These are phyloP conservation scores for Saxispiralis lemnorum DNA, from an alignment of 495 filamentous ascomycete species.

Conservation along the genomic window DNA sequence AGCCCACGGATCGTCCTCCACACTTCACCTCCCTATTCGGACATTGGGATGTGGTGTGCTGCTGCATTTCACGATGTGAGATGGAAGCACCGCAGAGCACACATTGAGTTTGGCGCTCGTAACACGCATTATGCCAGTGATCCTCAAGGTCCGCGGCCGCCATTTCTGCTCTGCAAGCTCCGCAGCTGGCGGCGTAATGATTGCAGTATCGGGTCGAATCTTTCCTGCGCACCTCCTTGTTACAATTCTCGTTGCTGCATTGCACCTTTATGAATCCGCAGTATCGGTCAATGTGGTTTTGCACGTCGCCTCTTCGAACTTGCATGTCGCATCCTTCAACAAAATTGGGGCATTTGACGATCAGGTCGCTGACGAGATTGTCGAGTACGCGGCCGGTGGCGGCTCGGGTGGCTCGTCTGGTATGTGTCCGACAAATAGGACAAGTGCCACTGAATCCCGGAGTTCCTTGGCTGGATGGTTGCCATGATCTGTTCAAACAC, in stretches of 20 bases:
- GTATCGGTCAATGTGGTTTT: conserved; percentile 57
- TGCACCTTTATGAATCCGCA: conserved; percentile 49
- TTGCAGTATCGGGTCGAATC: conserved; percentile 40
- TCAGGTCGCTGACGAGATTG: conserved; percentile 57
- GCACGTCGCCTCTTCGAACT: conserved; percentile 47
- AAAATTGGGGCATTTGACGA: conserved; percentile 51
- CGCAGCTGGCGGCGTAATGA: conserved; percentile 37
- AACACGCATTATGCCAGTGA: conserved; percentile 35
- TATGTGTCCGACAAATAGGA: conserved; percentile 23
- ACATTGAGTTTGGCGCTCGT: conserved; percentile 33
- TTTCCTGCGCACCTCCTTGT: conserved; percentile 31
- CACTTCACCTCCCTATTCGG: conserved; percentile 37
- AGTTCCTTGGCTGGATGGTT: not conserved
- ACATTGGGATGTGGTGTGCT: conserved; percentile 34
- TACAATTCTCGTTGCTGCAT: conserved; percentile 34
- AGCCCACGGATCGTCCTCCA: conserved; percentile 38
- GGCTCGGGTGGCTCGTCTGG: conserved; percentile 7
- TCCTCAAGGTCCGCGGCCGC: conserved; percentile 42
- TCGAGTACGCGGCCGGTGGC: conserved; percentile 29
- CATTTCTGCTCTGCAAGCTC: conserved; percentile 35
- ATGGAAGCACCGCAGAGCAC: conserved; percentile 34
- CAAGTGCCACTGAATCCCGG: conserved; percentile 14
- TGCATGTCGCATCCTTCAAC: conserved; percentile 44
- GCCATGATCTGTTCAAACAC: conserved; percentile 37
- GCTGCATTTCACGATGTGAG: conserved; percentile 30